Conservation (phyloP, 2,329 filamentous ascomycete species). For the Fusarium sp. region DNA sequence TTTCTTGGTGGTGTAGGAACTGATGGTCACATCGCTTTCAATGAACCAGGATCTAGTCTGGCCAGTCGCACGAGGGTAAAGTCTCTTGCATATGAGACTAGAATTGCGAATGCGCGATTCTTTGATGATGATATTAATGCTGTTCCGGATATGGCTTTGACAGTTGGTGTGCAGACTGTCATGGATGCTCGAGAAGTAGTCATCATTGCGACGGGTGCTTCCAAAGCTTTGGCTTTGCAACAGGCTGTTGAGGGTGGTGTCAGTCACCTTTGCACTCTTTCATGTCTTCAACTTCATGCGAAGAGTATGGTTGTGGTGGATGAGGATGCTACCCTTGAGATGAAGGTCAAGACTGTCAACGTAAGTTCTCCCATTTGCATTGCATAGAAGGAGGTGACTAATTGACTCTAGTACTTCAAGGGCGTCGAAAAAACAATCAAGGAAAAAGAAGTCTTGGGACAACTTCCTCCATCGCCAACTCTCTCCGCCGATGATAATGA, state of each 20-base stretch:
- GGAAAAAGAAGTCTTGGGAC: background rate
- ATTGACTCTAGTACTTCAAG: background rate
- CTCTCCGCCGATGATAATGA: background rate
- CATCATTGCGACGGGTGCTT: background rate
- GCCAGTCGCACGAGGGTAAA: conserved; percentile 9
- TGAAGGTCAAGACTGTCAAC: conserved; percentile 13
- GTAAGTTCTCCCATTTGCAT: background rate
- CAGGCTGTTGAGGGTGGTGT: conserved; percentile 12
- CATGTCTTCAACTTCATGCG: conserved; percentile 5
- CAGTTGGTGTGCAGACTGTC: conserved; percentile 10
- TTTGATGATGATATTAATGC: conserved; percentile 11
- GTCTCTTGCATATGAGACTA: conserved; percentile 16
- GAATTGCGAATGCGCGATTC: conserved; percentile 6
- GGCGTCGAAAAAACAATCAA: conserved; percentile 11
- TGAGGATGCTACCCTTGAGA: conserved; percentile 11
- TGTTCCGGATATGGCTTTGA: conserved; percentile 12
- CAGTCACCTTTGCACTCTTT: conserved; percentile 15
- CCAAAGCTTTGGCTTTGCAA: background rate
- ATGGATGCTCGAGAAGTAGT: conserved; percentile 26
- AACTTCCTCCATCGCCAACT: conserved; percentile 3
- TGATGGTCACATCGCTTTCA: conserved; percentile 11
- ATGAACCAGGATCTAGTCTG: conserved; percentile 11
- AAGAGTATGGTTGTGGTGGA: conserved; percentile 17
- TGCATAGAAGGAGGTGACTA: background rate
- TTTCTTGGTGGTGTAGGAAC: conserved; percentile 16